A percentile compares a stretch with the other conserved stretches of the same genome.
phyloP scores from a whole-genome alignment of 768 basidiomycete species.

The Tricholoma furcatifolium region DNA sequence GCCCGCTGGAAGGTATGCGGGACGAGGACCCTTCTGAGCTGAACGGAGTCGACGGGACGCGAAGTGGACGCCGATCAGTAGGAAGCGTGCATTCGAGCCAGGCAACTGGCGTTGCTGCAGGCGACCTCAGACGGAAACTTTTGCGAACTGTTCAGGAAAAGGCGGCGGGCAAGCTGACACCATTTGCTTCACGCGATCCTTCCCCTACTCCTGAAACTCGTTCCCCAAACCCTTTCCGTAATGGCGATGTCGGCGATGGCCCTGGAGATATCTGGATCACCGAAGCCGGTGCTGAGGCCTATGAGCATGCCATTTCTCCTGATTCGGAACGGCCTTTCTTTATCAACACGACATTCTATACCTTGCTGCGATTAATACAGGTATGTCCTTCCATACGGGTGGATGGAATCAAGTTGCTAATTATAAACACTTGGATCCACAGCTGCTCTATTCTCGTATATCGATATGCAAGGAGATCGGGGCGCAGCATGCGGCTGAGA shows the following conservation, averaged over 20 bases:
- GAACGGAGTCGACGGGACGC: constrained; percentile 30
- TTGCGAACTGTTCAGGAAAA: constrained; percentile 72
- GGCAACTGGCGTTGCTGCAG: constrained; percentile 51
- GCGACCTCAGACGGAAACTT: constrained; percentile 78
- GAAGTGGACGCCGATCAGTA: constrained; percentile 47
- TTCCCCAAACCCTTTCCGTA: constrained; percentile 27
- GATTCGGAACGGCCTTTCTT: constrained; percentile 67
- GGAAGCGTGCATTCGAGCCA: constrained; percentile 39
- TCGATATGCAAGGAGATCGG: constrained; percentile 83
- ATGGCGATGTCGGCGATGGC: constrained; percentile 27
- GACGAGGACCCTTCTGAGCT: constrained; percentile 39
- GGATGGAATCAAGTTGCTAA: constrained; percentile 7
- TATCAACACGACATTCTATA: constrained; percentile 91
- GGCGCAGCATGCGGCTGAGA: constrained; percentile 62
- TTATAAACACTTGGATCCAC: constrained; percentile 12
- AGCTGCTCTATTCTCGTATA: constrained; percentile 90
- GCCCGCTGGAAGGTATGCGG: constrained; percentile 49
- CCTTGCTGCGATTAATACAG: constrained; percentile 85
- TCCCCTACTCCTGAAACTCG: constrained; percentile 37
- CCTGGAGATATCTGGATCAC: constrained; percentile 61
- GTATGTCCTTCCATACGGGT: constrained; percentile 35
- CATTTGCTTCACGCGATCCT: constrained; percentile 39
- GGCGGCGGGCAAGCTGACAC: constrained; percentile 33
- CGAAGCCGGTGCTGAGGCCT: constrained; percentile 37
- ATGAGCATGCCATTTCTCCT: constrained; percentile 21